These are phyloP conservation scores for Chaetomiaceae sp. DNA, from an alignment of 2,329 filamentous ascomycete species.

Conservation along the genomic window DNA sequence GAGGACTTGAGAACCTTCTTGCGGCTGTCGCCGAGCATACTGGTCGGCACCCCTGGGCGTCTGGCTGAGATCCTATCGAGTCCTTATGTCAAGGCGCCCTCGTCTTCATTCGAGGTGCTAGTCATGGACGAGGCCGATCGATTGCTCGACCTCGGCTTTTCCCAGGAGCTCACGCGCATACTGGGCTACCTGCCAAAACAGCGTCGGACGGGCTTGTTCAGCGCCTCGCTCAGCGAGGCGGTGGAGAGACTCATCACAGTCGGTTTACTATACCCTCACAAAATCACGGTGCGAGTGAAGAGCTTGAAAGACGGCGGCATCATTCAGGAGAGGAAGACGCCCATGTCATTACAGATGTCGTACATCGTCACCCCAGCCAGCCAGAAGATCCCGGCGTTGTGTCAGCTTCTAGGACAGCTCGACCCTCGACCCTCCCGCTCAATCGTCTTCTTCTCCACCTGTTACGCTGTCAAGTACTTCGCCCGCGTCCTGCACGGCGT, in stretches of 20 bases:
- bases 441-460: conserved; percentile 90
- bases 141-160: conserved; percentile 88
- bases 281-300: conserved; percentile 90
- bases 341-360: conserved; percentile 86
- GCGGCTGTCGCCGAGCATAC: conserved; percentile 75
- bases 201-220: conserved; percentile 86
- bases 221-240: conserved; percentile 91
- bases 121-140: conserved; percentile 94
- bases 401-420: conserved; percentile 62
- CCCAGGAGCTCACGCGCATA: conserved; percentile 81
- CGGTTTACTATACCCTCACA: conserved; percentile 87
- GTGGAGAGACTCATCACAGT: conserved; percentile 89
- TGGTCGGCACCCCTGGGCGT: conserved; percentile 86
- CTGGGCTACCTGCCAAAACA: conserved; percentile 84
- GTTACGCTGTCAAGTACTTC: conserved; percentile 92
- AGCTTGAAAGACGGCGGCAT: conserved; percentile 57
- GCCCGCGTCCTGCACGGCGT: conserved; percentile 69
- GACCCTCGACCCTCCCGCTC: conserved; percentile 73
- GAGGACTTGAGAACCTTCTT: conserved; percentile 85
- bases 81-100: conserved; percentile 78
- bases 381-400: conserved; percentile 72
- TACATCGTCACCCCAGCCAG: conserved; percentile 71
- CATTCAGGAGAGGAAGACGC: conserved; percentile 76
- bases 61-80: conserved; percentile 82
- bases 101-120: conserved; percentile 84